Conservation (phyloP, 768 basidiomycete genomes). For the Tricholoma matsutake region DNA sequence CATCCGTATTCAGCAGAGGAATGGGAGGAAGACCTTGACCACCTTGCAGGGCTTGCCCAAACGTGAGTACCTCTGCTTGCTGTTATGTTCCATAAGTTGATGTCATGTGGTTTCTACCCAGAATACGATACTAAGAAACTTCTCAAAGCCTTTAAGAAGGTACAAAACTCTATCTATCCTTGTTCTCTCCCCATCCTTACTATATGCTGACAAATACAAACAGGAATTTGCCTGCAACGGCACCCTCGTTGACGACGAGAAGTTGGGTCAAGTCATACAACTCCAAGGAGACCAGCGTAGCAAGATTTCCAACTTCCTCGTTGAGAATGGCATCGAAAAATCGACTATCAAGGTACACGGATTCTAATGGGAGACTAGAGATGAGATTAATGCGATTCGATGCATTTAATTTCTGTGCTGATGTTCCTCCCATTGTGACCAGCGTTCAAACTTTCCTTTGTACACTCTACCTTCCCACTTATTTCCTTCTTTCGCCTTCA, state of each 20-base stretch:
- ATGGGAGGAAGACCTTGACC: conserved; percentile 97
- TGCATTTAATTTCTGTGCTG: conserved; percentile 7
- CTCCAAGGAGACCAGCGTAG: conserved; percentile 96
- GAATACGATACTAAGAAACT: conserved; percentile 98
- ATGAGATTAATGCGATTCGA: conserved; percentile 2
- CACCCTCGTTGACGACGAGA: conserved; percentile 91
- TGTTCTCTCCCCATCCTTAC: neutral
- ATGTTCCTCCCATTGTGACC: neutral
- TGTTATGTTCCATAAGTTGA: conserved; percentile 1
- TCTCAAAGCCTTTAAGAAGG: conserved; percentile 99
- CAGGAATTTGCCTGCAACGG: conserved; percentile 99
- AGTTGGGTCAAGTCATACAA: conserved; percentile 96
- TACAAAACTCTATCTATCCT: conserved; percentile 21
- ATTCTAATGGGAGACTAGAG: conserved; percentile 48
- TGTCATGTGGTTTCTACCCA: conserved; percentile 27
- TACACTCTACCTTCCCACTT: neutral
- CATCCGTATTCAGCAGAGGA: conserved; percentile 98
- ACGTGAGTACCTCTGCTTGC: conserved; percentile 45
- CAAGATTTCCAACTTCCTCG: conserved; percentile 88
- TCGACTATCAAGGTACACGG: conserved; percentile 84
- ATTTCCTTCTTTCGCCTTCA: conserved; percentile 10
- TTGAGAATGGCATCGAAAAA: conserved; percentile 76
- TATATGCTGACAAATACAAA: conserved; percentile 2
- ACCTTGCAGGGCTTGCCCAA: conserved; percentile 95
- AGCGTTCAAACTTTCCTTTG: neutral